A percentile compares a stretch with the other conserved stretches of the same genome.
phyloP scores from a whole-genome alignment of 2,329 filamentous ascomycete species.

The Talaromyces sp. region DNA sequence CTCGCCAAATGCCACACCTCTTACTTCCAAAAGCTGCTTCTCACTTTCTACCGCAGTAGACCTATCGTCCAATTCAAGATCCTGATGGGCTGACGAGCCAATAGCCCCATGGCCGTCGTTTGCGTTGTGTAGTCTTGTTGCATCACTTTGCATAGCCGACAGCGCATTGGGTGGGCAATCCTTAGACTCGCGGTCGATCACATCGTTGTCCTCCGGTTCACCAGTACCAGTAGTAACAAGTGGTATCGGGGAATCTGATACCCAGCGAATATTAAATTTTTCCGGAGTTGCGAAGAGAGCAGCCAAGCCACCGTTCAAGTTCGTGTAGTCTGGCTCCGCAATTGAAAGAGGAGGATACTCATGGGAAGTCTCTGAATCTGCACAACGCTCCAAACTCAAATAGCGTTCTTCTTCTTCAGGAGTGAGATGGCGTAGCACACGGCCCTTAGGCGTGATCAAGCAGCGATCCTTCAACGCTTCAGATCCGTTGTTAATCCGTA shows the following conservation, averaged over 20 bases:
- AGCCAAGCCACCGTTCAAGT: slow-evolving; percentile 40
- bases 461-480: slow-evolving; percentile 35
- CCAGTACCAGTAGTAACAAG: slow-evolving; percentile 12
- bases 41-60: slow-evolving; percentile 31
- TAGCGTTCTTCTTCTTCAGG: slow-evolving; percentile 42
- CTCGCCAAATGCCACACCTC: slow-evolving; percentile 24
- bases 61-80: slow-evolving; percentile 26
- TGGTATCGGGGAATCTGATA: slow-evolving; percentile 25
- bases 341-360: slow-evolving; percentile 32
- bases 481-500: slow-evolving; percentile 32
- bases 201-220: slow-evolving; percentile 18
- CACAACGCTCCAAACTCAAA: slow-evolving; percentile 38
- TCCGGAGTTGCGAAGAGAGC: slow-evolving; percentile 41
- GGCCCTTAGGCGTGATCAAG: slow-evolving; percentile 41
- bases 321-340: slow-evolving; percentile 37
- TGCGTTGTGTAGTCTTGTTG: slow-evolving; percentile 31
- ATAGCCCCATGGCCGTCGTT: slow-evolving; percentile 23
- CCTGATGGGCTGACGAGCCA: slow-evolving; percentile 15
- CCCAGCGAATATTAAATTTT: slow-evolving; percentile 41
- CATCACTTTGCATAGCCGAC: slow-evolving; percentile 36
- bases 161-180: slow-evolving; percentile 31
- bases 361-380: slow-evolving; percentile 24
- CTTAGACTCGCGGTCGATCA: slow-evolving; percentile 13
- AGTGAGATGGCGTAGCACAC: slow-evolving; percentile 39
- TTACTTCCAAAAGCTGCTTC: slow-evolving; percentile 32